A percentile compares a stretch with the other conserved stretches of the same genome.
Conservation (phyloP, 2,329 filamentous ascomycete species). For the Neobulgaria alba region DNA sequence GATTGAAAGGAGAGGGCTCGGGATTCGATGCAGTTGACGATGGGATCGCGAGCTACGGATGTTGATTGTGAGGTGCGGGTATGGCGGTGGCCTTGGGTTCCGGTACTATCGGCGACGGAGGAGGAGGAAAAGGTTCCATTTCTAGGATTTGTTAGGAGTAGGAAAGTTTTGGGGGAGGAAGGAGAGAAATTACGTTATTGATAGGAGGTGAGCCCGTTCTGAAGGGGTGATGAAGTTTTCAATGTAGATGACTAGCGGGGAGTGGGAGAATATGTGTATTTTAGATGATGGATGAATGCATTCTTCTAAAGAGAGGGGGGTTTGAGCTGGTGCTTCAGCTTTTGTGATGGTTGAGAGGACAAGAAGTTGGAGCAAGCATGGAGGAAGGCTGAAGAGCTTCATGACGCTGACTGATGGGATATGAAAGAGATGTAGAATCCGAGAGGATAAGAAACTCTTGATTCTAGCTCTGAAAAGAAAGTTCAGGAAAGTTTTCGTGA, state of each 20-base stretch:
- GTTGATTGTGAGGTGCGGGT: constrained; percentile 42
- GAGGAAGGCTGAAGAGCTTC: background rate
- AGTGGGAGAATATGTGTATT: constrained; percentile 40
- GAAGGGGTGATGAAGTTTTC: constrained; percentile 39
- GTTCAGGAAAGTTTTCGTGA: no score
- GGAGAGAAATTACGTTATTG: constrained; percentile 36
- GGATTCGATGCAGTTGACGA: constrained; percentile 46
- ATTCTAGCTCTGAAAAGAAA: background rate
- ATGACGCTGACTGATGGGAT: background rate
- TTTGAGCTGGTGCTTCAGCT: no score
- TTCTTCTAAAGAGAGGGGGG: no score
- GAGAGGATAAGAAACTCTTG: background rate
- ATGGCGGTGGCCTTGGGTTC: constrained; percentile 35
- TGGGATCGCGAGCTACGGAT: constrained; percentile 34
- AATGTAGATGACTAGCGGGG: constrained; percentile 48
- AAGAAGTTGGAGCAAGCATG: no score
- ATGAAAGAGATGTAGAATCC: background rate
- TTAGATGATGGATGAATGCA: constrained; percentile 15
- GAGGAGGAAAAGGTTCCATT: constrained; percentile 30
- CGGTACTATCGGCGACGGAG: constrained; percentile 40
- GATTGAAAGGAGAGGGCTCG: constrained; percentile 49
- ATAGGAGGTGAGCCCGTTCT: constrained; percentile 42
- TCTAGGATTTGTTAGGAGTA: constrained; percentile 1
- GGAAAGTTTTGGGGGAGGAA: background rate
- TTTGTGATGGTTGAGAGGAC: no score